Percentiles rank a stretch among this genome's conserved stretches.
Evolutionary conservation across 352 stramenopile genomes (phyloP).

Genomic region (Hyphochytrium catenoides): DNA sequence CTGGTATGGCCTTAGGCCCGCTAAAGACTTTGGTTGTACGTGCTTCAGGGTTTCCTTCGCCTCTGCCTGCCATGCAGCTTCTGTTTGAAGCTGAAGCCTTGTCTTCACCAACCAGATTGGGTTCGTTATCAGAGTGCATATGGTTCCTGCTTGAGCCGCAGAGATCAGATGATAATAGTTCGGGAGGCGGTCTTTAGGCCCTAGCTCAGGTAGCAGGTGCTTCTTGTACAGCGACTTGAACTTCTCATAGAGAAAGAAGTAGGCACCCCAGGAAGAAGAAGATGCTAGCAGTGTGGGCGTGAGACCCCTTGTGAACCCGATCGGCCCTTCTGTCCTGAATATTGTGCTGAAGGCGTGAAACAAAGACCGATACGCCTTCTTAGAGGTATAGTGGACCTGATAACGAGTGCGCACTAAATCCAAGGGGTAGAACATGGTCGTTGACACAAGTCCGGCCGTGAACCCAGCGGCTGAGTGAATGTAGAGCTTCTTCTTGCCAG

Average conservation of each 20-base stretch:
- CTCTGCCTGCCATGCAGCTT: slow-evolving; percentile 29
- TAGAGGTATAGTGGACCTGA: slow-evolving; percentile 76
- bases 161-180: not conserved
- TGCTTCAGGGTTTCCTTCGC: slow-evolving; percentile 19
- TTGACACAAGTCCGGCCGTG: slow-evolving; percentile 44
- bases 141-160: slow-evolving; percentile 13
- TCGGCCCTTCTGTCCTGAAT: slow-evolving; percentile 8
- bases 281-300: slow-evolving; percentile 86
- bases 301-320: too few species aligned
- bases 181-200: not conserved
- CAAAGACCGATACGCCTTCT: slow-evolving; percentile 31
- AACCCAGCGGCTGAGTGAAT: slow-evolving; percentile 29
- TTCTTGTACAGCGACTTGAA: slow-evolving; percentile 56
- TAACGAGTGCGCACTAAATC: slow-evolving; percentile 93
- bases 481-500: too few species aligned
- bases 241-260: slow-evolving; percentile 95
- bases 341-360: slow-evolving; percentile 42
- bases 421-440: slow-evolving; percentile 74
- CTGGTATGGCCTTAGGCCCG: slow-evolving; percentile 24
- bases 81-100: slow-evolving; percentile 81
- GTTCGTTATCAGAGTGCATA: slow-evolving; percentile 91
- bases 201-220: slow-evolving; percentile 15
- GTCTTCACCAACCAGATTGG: slow-evolving; percentile 97
- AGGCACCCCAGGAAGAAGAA: slow-evolving; percentile 86
- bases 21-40: too few species aligned